phyloP scores from a whole-genome alignment of 2,329 filamentous ascomycete genomes.

The Chrysoporthe deuterocubensis region DNA sequence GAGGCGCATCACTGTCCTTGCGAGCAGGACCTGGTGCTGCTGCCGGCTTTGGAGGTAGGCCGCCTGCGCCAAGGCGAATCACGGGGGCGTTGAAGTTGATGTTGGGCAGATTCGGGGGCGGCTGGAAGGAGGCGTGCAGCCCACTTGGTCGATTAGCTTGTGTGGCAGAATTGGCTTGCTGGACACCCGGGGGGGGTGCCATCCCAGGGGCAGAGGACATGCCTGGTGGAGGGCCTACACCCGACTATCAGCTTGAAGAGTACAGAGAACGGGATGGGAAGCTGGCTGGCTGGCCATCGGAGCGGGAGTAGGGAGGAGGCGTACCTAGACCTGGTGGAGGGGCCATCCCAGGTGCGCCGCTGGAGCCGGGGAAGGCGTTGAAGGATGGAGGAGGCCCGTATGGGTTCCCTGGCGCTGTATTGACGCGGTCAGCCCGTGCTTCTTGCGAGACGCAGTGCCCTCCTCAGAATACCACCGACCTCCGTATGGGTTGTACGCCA shows the following conservation, averaged over 20 bases:
- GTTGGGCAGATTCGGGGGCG: constrained; percentile 89
- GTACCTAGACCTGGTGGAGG: constrained; percentile 83
- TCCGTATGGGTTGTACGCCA: constrained; percentile 67
- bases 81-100: constrained; percentile 98
- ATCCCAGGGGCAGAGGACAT: constrained; percentile 82
- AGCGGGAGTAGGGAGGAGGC: constrained; percentile 34
- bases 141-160: constrained; percentile 80
- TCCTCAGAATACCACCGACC: constrained; percentile 41
- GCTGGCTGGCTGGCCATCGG: background rate
- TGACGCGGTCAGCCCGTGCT: background rate
- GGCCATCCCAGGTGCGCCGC: constrained; percentile 68
- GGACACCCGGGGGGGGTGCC: constrained; percentile 76
- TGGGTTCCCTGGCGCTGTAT: constrained; percentile 48
- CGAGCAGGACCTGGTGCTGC: constrained; percentile 45
- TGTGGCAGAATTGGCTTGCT: constrained; percentile 68
- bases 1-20: constrained; percentile 49
- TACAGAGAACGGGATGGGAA: constrained; percentile 7
- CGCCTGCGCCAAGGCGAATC: constrained; percentile 80
- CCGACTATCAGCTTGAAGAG: constrained; percentile 26
- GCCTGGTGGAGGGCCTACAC: constrained; percentile 73
- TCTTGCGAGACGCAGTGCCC: background rate
- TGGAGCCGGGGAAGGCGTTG: constrained; percentile 67
- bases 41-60: constrained; percentile 65
- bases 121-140: constrained; percentile 83
- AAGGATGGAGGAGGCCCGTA: constrained; percentile 80